Base-by-base conservation (phyloP, 345 rosid species). In the Brassica incana region DNA sequence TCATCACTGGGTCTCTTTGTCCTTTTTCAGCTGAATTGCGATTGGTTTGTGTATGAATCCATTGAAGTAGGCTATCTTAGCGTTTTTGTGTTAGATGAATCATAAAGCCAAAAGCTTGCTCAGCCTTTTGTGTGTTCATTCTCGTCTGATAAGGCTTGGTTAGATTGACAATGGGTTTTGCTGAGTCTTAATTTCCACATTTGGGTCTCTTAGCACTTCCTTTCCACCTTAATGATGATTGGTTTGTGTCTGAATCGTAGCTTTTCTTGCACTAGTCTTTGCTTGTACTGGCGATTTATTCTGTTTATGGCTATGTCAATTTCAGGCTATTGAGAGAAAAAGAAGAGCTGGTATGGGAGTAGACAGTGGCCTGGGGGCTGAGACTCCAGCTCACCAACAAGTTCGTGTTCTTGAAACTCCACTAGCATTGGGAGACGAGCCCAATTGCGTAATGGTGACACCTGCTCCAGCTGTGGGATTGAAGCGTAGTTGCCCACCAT, bases 321-420 rank as follows among this genome's bases (percentile, higher is more conserved):
- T 33, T 23, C 77, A 93, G 99, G 97, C 95, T 15, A 85, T 88
- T 75, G 95, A 91, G 82, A 88, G 94, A 78, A 87, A 87, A 71
- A 86, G 99, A 80, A 62, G 36, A 74, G 88, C 87, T 73, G 82
- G 87, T 6, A 45, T 84, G 61, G 82, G 90, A 85, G 87, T 67
- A 64, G 77, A 65, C 0, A 87, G 86, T 61, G 92, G 85, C 88
- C 91, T 7, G 29, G 85, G 68, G 64, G 30, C 45, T 10, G 89
- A 83, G 85, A 85, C 66, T 80, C 90, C 88, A 7, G 27, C 75
- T 66, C 25, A 73, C 3, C 83, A 4, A n/a, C 83, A 50, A 67
- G 81, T 69, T 68, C 73, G 83, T 64, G 75, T 74, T 83, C 61
- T 52, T 67, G 83, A 83, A 54, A 71, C 90, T 73, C 81, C 82